phyloP scores from a whole-genome alignment of 1,284 basidiomycete species.

The Coniferiporia sulphurascens region DNA sequence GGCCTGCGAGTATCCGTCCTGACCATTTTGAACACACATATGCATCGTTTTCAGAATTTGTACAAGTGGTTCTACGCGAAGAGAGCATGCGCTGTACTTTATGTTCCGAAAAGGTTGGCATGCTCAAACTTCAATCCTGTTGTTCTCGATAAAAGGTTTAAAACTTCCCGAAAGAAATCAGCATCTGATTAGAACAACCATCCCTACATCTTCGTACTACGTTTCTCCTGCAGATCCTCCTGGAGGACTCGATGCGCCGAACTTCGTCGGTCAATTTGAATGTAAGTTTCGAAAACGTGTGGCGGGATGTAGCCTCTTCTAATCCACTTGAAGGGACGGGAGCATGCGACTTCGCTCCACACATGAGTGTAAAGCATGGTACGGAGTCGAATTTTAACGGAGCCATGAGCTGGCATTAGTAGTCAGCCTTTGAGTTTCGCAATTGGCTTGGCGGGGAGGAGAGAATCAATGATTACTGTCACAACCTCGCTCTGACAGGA shows the following conservation, averaged over 20 bases:
- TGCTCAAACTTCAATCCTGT: background rate
- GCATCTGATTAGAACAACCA: slow-evolving; percentile 64
- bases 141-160: background rate
- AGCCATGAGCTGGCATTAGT: background rate
- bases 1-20: background rate
- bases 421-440: slow-evolving; percentile 70
- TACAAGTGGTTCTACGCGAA: slow-evolving; percentile 84
- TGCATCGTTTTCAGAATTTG: slow-evolving; percentile 49
- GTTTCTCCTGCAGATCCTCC: slow-evolving; percentile 31
- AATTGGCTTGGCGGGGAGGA: slow-evolving; percentile 80
- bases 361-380: slow-evolving; percentile 34
- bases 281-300: slow-evolving; percentile 37
- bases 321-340: slow-evolving; percentile 51
- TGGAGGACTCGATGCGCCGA: slow-evolving; percentile 26
- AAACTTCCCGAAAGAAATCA: slow-evolving; percentile 57
- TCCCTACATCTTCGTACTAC: slow-evolving; percentile 72
- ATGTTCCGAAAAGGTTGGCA: slow-evolving; percentile 68
- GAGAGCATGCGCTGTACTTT: slow-evolving; percentile 68
- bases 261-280: slow-evolving; percentile 57
- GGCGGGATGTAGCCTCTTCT: slow-evolving; percentile 13
- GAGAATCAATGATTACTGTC: slow-evolving; percentile 73
- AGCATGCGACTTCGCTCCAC: slow-evolving; percentile 55
- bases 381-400: background rate
- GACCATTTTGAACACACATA: background rate
- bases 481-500: slow-evolving; percentile 67